phyloP scores from a whole-genome alignment of 2,329 filamentous ascomycete species.

The Coniochaeta prunicola region DNA sequence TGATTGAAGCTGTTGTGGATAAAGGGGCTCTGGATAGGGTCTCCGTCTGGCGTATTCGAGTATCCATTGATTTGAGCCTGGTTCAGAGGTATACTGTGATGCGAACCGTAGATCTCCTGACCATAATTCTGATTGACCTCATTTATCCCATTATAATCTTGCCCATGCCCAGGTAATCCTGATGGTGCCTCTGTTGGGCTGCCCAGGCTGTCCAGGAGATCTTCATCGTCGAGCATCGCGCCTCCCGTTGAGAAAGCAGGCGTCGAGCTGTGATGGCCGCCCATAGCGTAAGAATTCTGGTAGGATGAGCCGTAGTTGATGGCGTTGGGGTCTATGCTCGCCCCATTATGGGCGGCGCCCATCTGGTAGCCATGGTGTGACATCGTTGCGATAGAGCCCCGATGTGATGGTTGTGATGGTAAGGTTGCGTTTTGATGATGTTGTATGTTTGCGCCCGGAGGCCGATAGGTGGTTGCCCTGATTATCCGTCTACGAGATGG shows the following conservation, averaged over 20 bases:
- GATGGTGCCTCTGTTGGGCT: slow-evolving; percentile 46
- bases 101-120: slow-evolving; percentile 41
- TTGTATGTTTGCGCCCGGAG: not conserved
- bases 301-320: slow-evolving; percentile 59
- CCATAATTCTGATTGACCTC: slow-evolving; percentile 50
- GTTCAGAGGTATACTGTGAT: slow-evolving; percentile 55
- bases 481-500: not conserved
- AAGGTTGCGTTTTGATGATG: not conserved
- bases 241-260: slow-evolving; percentile 72
- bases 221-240: slow-evolving; percentile 79
- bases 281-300: slow-evolving; percentile 50
- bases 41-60: slow-evolving; percentile 86
- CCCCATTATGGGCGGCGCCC: slow-evolving; percentile 44
- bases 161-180: slow-evolving; percentile 35
- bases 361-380: slow-evolving; percentile 53
- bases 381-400: slow-evolving; percentile 30
- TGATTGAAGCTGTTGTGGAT: slow-evolving; percentile 64
- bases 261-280: slow-evolving; percentile 46
- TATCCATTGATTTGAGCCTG: slow-evolving; percentile 69
- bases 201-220: slow-evolving; percentile 66
- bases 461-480: not conserved
- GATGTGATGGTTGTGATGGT: no score
- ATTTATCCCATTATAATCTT: slow-evolving; percentile 48
- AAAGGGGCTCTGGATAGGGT: slow-evolving; percentile 87
- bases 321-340: slow-evolving; percentile 76